phyloP scores from a whole-genome alignment of 1,139 yeast genomes.

The Pichia sp. region DNA sequence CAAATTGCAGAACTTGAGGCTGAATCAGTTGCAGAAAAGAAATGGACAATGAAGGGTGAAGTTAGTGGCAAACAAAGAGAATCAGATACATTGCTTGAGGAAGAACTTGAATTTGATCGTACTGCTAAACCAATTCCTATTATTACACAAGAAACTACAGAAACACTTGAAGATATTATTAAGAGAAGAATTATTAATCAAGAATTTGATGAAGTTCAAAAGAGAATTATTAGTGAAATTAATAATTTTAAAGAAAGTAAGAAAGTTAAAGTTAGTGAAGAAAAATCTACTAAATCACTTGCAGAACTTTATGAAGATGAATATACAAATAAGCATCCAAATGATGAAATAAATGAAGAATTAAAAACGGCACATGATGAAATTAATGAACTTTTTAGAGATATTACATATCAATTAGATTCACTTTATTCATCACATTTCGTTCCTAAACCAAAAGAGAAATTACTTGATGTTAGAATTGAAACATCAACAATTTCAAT shows the following conservation, averaged over 20 bases:
- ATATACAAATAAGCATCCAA: constrained; percentile 39
- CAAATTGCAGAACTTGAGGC: constrained; percentile 77
- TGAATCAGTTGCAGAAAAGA: constrained; percentile 84
- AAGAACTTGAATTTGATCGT: constrained; percentile 66
- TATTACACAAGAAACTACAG: constrained; percentile 83
- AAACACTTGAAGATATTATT: constrained; percentile 80
- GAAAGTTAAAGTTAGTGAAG: constrained; percentile 67
- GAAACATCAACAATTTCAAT: constrained; percentile 73
- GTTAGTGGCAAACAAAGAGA: constrained; percentile 79
- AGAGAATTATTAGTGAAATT: constrained; percentile 60
- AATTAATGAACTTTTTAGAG: constrained; percentile 57
- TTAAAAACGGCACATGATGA: constrained; percentile 71
- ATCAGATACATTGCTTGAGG: constrained; percentile 67
- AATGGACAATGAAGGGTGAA: constrained; percentile 95
- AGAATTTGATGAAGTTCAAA: constrained; percentile 81
- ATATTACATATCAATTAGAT: constrained; percentile 68
- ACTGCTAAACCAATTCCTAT: constrained; percentile 85
- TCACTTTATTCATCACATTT: constrained; percentile 89
- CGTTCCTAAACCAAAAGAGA: constrained; percentile 85
- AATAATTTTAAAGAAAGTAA: constrained; percentile 47
- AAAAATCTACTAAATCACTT: constrained; percentile 78
- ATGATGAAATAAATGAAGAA: constrained; percentile 48
- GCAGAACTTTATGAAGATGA: constrained; percentile 93
- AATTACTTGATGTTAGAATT: constrained; percentile 69
- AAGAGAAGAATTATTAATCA: constrained; percentile 68